Evolutionary conservation across 495 filamentous ascomycete species (phyloP).

Genomic region (Echria macrotheca): DNA sequence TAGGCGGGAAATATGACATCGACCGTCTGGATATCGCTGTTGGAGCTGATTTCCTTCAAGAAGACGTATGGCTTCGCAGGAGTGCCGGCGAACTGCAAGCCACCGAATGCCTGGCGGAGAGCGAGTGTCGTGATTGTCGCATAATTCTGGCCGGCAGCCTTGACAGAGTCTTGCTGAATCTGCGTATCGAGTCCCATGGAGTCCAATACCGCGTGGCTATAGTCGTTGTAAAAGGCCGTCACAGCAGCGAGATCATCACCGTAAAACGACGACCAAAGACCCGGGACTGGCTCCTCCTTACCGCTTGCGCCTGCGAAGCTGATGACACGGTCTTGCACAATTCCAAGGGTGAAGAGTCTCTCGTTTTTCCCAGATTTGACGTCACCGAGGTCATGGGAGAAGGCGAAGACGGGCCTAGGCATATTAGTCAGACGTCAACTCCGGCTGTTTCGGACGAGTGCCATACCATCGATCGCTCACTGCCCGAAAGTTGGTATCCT

Average conservation of each 20-base stretch:
- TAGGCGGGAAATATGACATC: slow-evolving; percentile 94
- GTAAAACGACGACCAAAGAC: slow-evolving; percentile 72
- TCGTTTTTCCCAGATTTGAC: slow-evolving; percentile 27
- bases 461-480: slow-evolving; percentile 66
- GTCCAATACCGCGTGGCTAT: slow-evolving; percentile 44
- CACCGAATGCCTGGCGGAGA: slow-evolving; percentile 83
- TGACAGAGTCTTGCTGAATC: slow-evolving; percentile 64
- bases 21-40: slow-evolving; percentile 90
- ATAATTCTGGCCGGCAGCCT: slow-evolving; percentile 63
- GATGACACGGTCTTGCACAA: slow-evolving; percentile 67
- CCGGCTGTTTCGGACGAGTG: too few relatives aligned
- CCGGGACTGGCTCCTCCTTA: slow-evolving; percentile 59
- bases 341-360: slow-evolving; percentile 71
- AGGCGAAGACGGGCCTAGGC: slow-evolving; percentile 76
- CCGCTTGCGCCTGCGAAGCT: slow-evolving; percentile 69
- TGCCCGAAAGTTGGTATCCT: slow-evolving; percentile 60
- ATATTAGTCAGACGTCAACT: slow-evolving; percentile 20
- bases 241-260: slow-evolving; percentile 53
- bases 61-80: slow-evolving; percentile 74
- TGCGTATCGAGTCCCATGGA: slow-evolving; percentile 62
- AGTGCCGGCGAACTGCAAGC: slow-evolving; percentile 76
- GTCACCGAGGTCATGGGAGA: slow-evolving; percentile 65
- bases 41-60: slow-evolving; percentile 90
- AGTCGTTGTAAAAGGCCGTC: slow-evolving; percentile 69
- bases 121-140: slow-evolving; percentile 77